Conservation (phyloP, 768 basidiomycete genomes). For the Rhizopogon rudus region DNA sequence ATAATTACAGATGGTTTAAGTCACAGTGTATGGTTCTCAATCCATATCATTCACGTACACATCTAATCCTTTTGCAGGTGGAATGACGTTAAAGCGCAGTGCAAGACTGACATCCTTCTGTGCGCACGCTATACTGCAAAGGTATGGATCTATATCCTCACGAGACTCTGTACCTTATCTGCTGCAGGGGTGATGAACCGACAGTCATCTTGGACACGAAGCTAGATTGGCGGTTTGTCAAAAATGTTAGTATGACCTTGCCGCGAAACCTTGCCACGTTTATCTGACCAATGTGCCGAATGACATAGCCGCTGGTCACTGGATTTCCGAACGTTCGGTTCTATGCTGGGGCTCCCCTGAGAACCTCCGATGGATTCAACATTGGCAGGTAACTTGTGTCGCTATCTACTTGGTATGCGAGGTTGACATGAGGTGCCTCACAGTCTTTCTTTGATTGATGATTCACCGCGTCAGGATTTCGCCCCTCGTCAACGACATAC, state of each 20-base stretch:
- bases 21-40: slow-evolving; percentile 62
- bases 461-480: slow-evolving; percentile 78
- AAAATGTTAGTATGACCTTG: slow-evolving; percentile 53
- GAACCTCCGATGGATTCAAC: slow-evolving; percentile 87
- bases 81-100: slow-evolving; percentile 38
- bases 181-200: slow-evolving; percentile 75
- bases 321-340: slow-evolving; percentile 72
- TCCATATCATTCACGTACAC: neutral
- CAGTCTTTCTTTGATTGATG: slow-evolving; percentile 82
- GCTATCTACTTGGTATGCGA: neutral
- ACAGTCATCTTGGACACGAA: slow-evolving; percentile 77
- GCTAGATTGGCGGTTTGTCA: slow-evolving; percentile 84
- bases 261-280: neutral
- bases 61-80: slow-evolving; percentile 29
- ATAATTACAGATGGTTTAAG: slow-evolving; percentile 72
- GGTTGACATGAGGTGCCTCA: neutral
- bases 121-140: slow-evolving; percentile 77
- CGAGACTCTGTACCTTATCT: neutral
- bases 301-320: slow-evolving; percentile 59
- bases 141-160: slow-evolving; percentile 34
- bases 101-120: slow-evolving; percentile 70
- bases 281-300: neutral
- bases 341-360: slow-evolving; percentile 87
- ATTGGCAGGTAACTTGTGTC: slow-evolving; percentile 65
- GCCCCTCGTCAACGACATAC: slow-evolving; percentile 86